Conservation (phyloP, 2,329 filamentous ascomycete species). For the Trichothecium sympodiale region DNA sequence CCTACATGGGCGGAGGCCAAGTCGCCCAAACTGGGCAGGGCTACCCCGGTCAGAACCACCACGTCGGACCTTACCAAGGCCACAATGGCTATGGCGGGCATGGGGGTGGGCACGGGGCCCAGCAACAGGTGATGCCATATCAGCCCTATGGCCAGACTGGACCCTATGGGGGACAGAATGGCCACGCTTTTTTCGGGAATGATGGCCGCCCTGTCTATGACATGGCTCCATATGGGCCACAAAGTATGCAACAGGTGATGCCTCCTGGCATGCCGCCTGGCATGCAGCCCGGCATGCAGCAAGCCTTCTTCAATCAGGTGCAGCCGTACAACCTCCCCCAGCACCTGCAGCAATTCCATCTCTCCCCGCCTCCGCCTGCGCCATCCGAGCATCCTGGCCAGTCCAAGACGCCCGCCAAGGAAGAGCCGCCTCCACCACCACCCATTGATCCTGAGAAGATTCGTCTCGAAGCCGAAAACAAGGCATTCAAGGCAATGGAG, state of each 20-base stretch:
- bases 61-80: constrained; percentile 29
- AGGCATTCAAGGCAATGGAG: constrained; percentile 34
- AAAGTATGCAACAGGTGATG: constrained; percentile 2
- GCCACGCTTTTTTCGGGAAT: constrained; percentile 23
- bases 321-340: constrained; percentile 8
- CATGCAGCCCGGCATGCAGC: too few species aligned
- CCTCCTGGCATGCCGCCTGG: too few species aligned
- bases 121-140: not conserved
- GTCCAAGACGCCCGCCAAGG: constrained; percentile 28
- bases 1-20: constrained; percentile 20
- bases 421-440: constrained; percentile 23
- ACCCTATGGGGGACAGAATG: constrained; percentile 16
- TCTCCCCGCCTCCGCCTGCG: constrained; percentile 28
- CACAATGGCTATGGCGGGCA: constrained; percentile 21
- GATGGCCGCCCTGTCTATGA: constrained; percentile 30
- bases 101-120: constrained; percentile 5
- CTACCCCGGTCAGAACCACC: constrained; percentile 22
- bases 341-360: constrained; percentile 28
- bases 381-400: constrained; percentile 27
- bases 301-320: constrained; percentile 1
- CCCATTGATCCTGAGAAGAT: constrained; percentile 45
- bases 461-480: constrained; percentile 48
- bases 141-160: constrained; percentile 34
- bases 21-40: constrained; percentile 6
- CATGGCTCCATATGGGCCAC: constrained; percentile 38